Evolutionary conservation across 202 grass and related monocot genomes (phyloP), one percentile per base, ranked within the genome.

Genomic region (Carex sylvatica): DNA sequence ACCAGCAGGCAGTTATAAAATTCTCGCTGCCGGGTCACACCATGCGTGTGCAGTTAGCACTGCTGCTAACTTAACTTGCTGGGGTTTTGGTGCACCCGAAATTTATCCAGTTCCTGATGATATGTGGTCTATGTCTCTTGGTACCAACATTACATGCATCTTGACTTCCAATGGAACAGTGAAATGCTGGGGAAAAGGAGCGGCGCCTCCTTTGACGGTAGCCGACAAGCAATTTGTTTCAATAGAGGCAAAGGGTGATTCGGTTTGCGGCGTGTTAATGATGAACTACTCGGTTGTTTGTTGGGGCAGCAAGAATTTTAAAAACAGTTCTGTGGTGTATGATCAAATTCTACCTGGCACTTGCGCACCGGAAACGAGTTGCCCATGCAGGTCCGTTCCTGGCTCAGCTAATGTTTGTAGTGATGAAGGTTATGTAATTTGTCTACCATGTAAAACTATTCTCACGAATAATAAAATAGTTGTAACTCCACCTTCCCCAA

Each of bases 211-310:
- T 0, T 5, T 15, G 1, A n/a, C 61, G 80, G 82, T 91, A 80
- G 15, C 3, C 35, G 26, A 0, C 74, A 30, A 49, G 44, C 1
- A 51, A 15, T 98, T 98, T 84, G 22, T 90, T 0, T 36, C 89
- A 44, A 75, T 98, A 55, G 84, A 95, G 62, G 95, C 89, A 18
- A 88, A 88, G 47, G 95, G 92, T 70, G 86, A 87, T 61, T 60
- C 87, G 5, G 89, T 98, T 1, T 98, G 95, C 58, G 95, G 77
- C 28, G 87, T 95, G 33, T 46, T 91, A 19, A 46, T 10, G 15
- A 30, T 9, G 65, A 86, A 90, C 80, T 95, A 77, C 86, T 52
- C 87, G 4, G 82, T 95, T 64, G 44, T 87, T 24, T 98, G 92
- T 64, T 95, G 92, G 92, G 90, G 92, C 3, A 84, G 18, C 77